Conservation (phyloP, 2,329 filamentous ascomycete genomes). For the Mycocentrospora acerina region DNA sequence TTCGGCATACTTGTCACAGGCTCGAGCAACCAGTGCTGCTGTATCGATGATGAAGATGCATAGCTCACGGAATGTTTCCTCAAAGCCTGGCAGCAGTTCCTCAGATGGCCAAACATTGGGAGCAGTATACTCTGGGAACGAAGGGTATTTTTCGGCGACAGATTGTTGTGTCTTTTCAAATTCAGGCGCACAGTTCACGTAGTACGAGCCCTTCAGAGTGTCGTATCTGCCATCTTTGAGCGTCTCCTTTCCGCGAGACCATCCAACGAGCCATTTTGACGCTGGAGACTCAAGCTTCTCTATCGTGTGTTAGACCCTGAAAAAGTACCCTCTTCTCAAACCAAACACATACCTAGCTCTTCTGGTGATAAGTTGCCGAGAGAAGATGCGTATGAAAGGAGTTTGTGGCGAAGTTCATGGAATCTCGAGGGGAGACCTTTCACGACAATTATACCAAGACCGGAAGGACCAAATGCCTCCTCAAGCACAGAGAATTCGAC, state of each 20-base stretch:
- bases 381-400: conserved; percentile 86
- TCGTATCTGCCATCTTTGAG: conserved; percentile 77
- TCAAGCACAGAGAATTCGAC: conserved; percentile 70
- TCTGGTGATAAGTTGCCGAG: conserved; percentile 75
- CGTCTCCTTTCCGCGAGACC: conserved; percentile 81
- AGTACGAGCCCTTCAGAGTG: conserved; percentile 80
- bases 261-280: conserved; percentile 66
- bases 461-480: conserved; percentile 84
- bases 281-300: conserved; percentile 51
- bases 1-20: conserved; percentile 83
- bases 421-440: conserved; percentile 78
- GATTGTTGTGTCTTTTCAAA: conserved; percentile 64
- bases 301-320: conserved; percentile 15
- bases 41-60: conserved; percentile 87
- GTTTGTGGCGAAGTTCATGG: conserved; percentile 65
- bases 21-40: conserved; percentile 83
- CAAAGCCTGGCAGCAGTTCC: conserved; percentile 72
- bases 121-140: conserved; percentile 85
- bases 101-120: conserved; percentile 85
- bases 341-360: conserved; percentile 63
- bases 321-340: not conserved
- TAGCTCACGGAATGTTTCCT: conserved; percentile 68
- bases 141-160: conserved; percentile 54
- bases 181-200: conserved; percentile 69
- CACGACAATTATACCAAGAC: conserved; percentile 90